phyloP scores from a whole-genome alignment of 2,329 filamentous ascomycete species.

The Trichoderma pleuroti region DNA sequence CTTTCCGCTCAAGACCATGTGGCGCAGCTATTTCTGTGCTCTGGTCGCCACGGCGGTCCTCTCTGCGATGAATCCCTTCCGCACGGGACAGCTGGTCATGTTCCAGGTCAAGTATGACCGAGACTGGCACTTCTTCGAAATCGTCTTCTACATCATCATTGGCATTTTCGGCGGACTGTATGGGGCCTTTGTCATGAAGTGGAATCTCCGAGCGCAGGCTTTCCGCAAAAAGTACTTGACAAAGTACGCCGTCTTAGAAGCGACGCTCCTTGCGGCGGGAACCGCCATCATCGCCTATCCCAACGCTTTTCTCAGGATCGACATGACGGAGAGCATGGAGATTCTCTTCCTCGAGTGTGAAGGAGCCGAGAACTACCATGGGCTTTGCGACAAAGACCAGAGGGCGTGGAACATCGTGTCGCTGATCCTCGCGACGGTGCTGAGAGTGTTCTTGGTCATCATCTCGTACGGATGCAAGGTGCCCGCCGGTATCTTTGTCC shows the following conservation, averaged over 20 bases:
- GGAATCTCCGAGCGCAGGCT: constrained; percentile 85
- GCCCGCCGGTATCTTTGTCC: constrained; percentile 94
- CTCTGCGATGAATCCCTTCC: constrained; percentile 94
- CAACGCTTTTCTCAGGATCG: constrained; percentile 90
- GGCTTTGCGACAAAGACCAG: constrained; percentile 76
- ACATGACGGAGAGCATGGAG: constrained; percentile 99
- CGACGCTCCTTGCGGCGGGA: constrained; percentile 73
- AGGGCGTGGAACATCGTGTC: constrained; percentile 77
- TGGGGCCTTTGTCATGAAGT: constrained; percentile 95
- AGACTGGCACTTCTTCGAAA: constrained; percentile 96
- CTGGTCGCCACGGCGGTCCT: constrained; percentile 90
- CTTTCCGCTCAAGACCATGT: constrained; percentile 95
- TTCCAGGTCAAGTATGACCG: constrained; percentile 96
- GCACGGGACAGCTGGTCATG: constrained; percentile 97
- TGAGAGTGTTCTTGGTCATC: constrained; percentile 82
- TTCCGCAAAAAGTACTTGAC: constrained; percentile 91
- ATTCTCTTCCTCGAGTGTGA: constrained; percentile 94
- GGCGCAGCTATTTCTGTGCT: constrained; percentile 97
- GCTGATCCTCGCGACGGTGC: constrained; percentile 71
- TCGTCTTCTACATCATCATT: constrained; percentile 86
- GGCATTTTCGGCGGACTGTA: constrained; percentile 93
- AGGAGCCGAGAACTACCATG: constrained; percentile 81
- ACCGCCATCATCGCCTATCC: constrained; percentile 96
- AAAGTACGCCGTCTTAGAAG: constrained; percentile 81
- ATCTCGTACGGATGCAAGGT: constrained; percentile 98